Evolutionary conservation across 2,329 filamentous ascomycete species (phyloP), one percentile per base, ranked within the genome.

Genomic region (Aspergillus hiratsukae): DNA sequence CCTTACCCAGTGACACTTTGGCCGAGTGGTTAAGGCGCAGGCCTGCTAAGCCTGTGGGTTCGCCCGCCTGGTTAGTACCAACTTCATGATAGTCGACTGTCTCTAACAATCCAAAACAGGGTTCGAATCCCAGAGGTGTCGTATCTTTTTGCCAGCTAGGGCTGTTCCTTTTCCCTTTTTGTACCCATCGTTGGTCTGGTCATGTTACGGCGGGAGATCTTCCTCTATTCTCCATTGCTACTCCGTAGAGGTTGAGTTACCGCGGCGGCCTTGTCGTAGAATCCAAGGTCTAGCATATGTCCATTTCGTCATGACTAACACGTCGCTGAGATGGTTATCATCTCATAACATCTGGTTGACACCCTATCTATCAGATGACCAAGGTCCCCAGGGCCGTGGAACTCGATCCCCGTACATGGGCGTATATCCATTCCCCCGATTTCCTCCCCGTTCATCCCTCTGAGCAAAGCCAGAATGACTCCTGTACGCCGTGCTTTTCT

Each of bases 261-360:
- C 3, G 23, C 14, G 31, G 14, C 14, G 31, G 31, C 5, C 11
- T 35, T 35, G 17, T 14, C 1, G 31, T 35, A 17, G 31, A 37
- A 37, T 37, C 14, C 5, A 52, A 48, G 50, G 58, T 60, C 51
- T 52, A 58, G 46, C 50, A 62, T 66, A 69, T 69, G 63, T 69
- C 65, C 67, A 70, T 71, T 66, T 69, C 66, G 64, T 71, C 67
- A 65, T 70, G 62, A 66, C 60, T 66, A 54, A 58, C 62, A 68
- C 62, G 63, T 64, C 62, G 64, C 61, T 59, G 53, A 53, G 59
- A 61, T 23, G 66, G 63, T 65, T 62, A 61, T 64, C 59, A 62
- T 64, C 64, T 69, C 66, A 58, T 69, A 61, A 45, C 52, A 65
- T 56, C 57, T 56, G 59, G 62, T 63, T 57, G 61, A 59, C 49